Evolutionary conservation across 805 yeast genomes (phyloP).

Genomic region (Starmerella potacharoeniae): DNA sequence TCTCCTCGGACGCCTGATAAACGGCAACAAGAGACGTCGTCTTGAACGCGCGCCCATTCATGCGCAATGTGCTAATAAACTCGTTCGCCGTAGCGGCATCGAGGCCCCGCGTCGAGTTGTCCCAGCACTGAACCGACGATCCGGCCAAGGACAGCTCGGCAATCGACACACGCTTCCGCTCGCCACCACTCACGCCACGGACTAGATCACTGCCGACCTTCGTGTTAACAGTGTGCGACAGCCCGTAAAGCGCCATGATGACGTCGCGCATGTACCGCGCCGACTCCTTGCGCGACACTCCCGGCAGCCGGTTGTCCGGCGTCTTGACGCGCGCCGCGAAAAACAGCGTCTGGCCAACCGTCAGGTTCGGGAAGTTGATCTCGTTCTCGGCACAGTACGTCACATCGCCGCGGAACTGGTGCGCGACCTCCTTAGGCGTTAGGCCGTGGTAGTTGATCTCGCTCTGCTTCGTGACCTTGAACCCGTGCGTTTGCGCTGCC

Average conservation of each 20-base stretch:
- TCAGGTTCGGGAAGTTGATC: constrained; percentile 63
- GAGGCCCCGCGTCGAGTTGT: constrained; percentile 76
- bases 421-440: constrained; percentile 42
- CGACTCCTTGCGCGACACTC: constrained; percentile 37
- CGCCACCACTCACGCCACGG: constrained; percentile 78
- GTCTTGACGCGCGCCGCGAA: constrained; percentile 63
- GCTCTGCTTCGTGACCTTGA: constrained; percentile 40
- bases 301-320: constrained; percentile 43
- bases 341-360: constrained; percentile 59
- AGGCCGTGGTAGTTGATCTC: constrained; percentile 29
- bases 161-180: constrained; percentile 71
- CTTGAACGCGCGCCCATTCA: constrained; percentile 43
- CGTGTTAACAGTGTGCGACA: constrained; percentile 47
- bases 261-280: constrained; percentile 39
- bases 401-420: constrained; percentile 41
- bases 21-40: constrained; percentile 56
- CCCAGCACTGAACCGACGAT: constrained; percentile 59
- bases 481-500: constrained; percentile 44
- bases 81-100: constrained; percentile 78
- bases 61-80: constrained; percentile 54
- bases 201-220: constrained; percentile 52
- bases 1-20: constrained; percentile 57
- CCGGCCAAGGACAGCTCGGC: constrained; percentile 63
- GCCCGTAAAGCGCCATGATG: constrained; percentile 45
- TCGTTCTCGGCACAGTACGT: constrained; percentile 40